phyloP scores from a whole-genome alignment of 1,139 yeast species.

The Saccharomycopsis phalli region DNA sequence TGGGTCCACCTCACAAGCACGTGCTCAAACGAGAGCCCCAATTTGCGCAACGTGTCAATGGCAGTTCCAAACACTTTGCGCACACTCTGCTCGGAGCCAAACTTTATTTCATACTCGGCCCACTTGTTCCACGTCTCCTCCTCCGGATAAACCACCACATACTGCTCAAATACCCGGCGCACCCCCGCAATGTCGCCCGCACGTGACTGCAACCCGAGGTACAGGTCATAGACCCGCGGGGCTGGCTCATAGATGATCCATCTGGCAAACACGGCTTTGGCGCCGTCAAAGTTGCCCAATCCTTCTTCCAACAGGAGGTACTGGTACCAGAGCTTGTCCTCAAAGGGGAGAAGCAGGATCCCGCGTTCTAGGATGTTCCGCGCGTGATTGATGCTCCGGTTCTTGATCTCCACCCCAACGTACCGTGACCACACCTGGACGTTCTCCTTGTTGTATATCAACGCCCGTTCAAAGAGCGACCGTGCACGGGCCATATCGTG shows the following conservation, averaged over 20 bases:
- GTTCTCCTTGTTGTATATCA: constrained; percentile 63
- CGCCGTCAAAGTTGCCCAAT: constrained; percentile 52
- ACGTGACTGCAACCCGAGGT: constrained; percentile 61
- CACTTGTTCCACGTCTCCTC: constrained; percentile 60
- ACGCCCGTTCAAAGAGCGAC: constrained; percentile 80
- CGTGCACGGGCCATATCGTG: constrained; percentile 73
- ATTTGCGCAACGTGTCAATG: constrained; percentile 41
- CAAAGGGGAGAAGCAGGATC: constrained; percentile 61
- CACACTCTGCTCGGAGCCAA: constrained; percentile 36
- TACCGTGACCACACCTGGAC: constrained; percentile 85
- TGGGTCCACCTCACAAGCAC: constrained; percentile 50
- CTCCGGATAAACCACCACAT: constrained; percentile 44
- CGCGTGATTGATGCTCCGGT: constrained; percentile 77
- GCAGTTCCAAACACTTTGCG: constrained; percentile 64
- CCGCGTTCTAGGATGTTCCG: constrained; percentile 78
- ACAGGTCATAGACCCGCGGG: constrained; percentile 65
- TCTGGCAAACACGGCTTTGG: constrained; percentile 59
- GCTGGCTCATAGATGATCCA: constrained; percentile 73
- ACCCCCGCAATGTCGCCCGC: constrained; percentile 50
- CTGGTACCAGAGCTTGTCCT: constrained; percentile 80
- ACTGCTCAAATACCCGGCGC: constrained; percentile 48
- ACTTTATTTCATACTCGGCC: constrained; percentile 49
- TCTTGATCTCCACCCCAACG: constrained; percentile 66
- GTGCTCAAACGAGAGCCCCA: constrained; percentile 28
- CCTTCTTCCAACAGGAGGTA: constrained; percentile 80